Evolutionary conservation across 2,329 filamentous ascomycete genomes (phyloP).

Genomic region (Aureobasidium pullulans): DNA sequence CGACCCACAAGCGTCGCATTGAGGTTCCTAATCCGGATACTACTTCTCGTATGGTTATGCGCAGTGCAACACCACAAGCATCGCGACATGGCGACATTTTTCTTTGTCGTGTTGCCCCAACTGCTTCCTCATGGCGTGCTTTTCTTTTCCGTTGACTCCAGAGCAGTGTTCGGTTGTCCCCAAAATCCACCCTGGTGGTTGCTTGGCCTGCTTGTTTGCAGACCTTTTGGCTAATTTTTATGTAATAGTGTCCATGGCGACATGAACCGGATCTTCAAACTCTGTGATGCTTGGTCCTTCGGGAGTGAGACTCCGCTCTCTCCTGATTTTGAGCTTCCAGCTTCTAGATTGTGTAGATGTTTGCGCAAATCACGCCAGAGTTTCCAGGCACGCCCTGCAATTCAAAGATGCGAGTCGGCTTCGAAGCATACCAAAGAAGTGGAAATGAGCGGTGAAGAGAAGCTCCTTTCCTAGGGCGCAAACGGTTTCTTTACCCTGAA

Average conservation of each 20-base stretch:
- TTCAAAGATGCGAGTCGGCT: neutral
- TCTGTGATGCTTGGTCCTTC: neutral
- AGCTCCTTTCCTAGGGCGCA: neutral
- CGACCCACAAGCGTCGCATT: neutral
- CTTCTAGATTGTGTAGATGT: neutral
- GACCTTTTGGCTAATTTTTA: neutral
- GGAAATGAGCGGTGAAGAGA: conserved; percentile 13
- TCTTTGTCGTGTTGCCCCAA: conserved; percentile 1
- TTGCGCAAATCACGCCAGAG: conserved; percentile 1
- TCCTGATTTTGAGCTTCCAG: neutral
- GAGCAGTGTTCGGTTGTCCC: neutral
- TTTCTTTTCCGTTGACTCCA: neutral
- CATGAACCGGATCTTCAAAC: conserved; percentile 7
- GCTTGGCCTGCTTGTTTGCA: neutral
- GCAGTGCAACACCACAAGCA: neutral
- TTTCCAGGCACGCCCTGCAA: neutral
- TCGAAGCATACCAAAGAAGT: neutral
- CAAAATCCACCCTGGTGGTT: conserved; percentile 6
- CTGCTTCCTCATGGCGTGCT: neutral
- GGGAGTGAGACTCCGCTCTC: neutral
- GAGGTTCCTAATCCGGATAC: conserved; percentile 5
- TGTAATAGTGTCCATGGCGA: conserved; percentile 11
- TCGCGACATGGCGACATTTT: neutral
- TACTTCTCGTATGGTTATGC: neutral
- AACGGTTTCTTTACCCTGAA: conserved; percentile 6